Evolutionary conservation across 2,329 filamentous ascomycete species (phyloP).

Genomic region (Monosporascus ibericus): DNA sequence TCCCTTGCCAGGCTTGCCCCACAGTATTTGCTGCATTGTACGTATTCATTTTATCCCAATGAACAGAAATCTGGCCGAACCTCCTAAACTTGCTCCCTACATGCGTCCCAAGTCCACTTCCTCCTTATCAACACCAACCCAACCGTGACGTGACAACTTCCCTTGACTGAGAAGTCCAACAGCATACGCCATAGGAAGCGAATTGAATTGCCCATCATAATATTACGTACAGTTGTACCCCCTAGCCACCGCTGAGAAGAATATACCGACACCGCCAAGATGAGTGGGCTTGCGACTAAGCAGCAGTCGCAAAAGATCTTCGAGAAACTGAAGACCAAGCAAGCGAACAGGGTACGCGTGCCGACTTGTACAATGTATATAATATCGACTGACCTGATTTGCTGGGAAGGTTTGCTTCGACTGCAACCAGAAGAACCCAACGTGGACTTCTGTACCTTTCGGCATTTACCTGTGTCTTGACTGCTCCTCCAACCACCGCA

Average conservation of each 20-base stretch:
- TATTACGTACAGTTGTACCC: background rate
- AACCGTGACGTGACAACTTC: background rate
- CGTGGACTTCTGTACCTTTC: constrained; percentile 95
- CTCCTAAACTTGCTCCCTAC: constrained; percentile 17
- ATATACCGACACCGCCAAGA: constrained; percentile 32
- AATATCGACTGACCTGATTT: constrained; percentile 3
- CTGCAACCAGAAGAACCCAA: constrained; percentile 94
- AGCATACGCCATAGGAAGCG: too few species aligned
- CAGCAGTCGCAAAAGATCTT: constrained; percentile 95
- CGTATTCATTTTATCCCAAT: background rate
- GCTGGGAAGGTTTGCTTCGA: constrained; percentile 81
- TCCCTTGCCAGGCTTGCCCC: too few species aligned
- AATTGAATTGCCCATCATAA: too few species aligned
- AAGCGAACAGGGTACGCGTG: constrained; percentile 78
- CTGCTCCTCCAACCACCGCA: constrained; percentile 94
- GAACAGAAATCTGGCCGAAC: constrained; percentile 29
- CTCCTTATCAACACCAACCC: constrained; percentile 1
- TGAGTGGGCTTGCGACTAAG: constrained; percentile 74
- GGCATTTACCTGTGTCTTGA: constrained; percentile 98
- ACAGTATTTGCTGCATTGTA: background rate
- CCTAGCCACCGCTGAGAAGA: background rate
- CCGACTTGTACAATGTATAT: constrained; percentile 5
- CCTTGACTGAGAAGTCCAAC: background rate
- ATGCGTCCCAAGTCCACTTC: constrained; percentile 2
- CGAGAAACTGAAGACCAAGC: constrained; percentile 91